A percentile compares a stretch with the other conserved stretches of the same genome.
phyloP scores from a whole-genome alignment of 768 basidiomycete genomes.

The Lentinula edodes region DNA sequence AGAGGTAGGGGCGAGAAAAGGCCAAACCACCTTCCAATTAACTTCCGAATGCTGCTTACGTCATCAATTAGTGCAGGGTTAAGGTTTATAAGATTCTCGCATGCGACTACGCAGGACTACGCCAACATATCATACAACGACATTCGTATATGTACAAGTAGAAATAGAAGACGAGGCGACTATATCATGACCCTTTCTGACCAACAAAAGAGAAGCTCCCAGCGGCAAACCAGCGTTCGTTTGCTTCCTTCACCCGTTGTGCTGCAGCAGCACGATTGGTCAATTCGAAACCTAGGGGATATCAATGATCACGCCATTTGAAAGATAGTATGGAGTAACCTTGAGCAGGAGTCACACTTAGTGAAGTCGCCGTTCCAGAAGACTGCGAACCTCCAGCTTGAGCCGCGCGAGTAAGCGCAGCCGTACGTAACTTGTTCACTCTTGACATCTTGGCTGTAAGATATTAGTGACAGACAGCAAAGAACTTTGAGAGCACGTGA shows the following conservation, averaged over 20 bases:
- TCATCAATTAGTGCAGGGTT: neutral
- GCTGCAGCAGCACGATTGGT: slow-evolving; percentile 86
- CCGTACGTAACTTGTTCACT: slow-evolving; percentile 85
- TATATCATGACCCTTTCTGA: slow-evolving; percentile 5
- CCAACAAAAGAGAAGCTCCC: slow-evolving; percentile 81
- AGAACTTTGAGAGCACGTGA: slow-evolving; percentile 15
- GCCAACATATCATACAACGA: too few relatives aligned
- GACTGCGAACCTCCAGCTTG: slow-evolving; percentile 36
- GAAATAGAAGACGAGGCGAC: neutral
- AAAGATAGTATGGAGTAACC: slow-evolving; percentile 38
- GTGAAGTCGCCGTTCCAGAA: slow-evolving; percentile 85
- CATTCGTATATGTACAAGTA: too few relatives aligned
- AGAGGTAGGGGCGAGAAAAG: slow-evolving; percentile 4
- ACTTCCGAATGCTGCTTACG: neutral
- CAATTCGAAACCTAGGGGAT: slow-evolving; percentile 74
- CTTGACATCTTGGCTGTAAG: slow-evolving; percentile 88
- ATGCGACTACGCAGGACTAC: too few relatives aligned
- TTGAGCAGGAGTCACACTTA: slow-evolving; percentile 95
- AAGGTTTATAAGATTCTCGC: neutral
- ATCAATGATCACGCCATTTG: slow-evolving; percentile 13
- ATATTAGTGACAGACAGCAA: neutral
- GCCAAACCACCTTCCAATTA: neutral
- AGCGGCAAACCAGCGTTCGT: slow-evolving; percentile 92
- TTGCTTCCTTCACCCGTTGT: slow-evolving; percentile 90
- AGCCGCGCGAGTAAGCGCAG: slow-evolving; percentile 74